Percentiles rank a stretch among this genome's conserved stretches.
Evolutionary conservation across 352 stramenopile species (phyloP).

Genomic region (Globisporangium irregulare): DNA sequence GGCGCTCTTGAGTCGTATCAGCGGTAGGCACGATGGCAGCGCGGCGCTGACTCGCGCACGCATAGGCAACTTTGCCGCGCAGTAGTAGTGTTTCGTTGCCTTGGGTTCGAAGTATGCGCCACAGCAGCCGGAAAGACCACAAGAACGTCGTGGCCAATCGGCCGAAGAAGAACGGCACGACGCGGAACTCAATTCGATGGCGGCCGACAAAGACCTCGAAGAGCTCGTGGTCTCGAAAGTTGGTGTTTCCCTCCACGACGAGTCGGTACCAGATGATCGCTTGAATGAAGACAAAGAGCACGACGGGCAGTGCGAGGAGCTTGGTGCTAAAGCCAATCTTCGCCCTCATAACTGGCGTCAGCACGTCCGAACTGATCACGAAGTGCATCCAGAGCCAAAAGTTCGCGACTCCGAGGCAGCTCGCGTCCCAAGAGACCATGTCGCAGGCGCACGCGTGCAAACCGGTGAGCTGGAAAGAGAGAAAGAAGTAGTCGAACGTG

Average conservation of each 20-base stretch:
- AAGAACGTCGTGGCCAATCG: neutral
- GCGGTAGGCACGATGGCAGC: too few species aligned
- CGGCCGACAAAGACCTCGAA: neutral
- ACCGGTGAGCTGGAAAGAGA: conserved; percentile 19
- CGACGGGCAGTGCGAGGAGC: neutral
- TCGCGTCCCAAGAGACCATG: conserved; percentile 19
- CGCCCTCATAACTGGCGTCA: conserved; percentile 17
- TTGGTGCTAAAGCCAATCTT: neutral
- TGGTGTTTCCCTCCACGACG: too few species aligned
- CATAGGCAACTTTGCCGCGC: too few species aligned
- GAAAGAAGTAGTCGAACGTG: conserved; percentile 23
- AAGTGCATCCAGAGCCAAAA: conserved; percentile 27
- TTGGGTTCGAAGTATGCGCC: too few species aligned
- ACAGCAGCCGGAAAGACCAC: too few species aligned
- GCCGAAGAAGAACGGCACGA: neutral
- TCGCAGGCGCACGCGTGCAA: conserved; percentile 12
- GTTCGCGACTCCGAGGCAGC: neutral
- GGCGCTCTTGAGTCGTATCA: too few species aligned
- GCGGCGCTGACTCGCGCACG: too few species aligned
- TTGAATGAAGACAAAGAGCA: too few species aligned
- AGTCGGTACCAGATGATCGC: too few species aligned
- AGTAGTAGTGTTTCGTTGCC: too few species aligned
- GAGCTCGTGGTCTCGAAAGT: neutral
- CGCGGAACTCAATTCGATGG: neutral
- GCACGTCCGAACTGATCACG: conserved; percentile 18